Evolutionary conservation across 2,329 filamentous ascomycete genomes (phyloP), one percentile per base, ranked within the genome.

Genomic region (Zasmidium citrigriseum): DNA sequence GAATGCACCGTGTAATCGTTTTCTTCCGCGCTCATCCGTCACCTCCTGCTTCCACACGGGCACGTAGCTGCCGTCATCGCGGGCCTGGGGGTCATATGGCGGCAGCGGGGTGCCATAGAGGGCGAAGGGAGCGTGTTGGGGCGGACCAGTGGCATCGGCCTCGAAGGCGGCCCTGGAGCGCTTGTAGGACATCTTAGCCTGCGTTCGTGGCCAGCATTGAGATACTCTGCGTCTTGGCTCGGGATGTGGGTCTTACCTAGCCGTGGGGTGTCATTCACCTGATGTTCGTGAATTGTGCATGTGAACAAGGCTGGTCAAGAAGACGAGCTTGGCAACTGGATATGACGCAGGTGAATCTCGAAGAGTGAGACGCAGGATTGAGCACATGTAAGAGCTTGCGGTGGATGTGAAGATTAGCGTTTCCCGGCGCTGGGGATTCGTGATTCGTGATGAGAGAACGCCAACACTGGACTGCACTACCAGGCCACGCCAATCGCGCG

Each of bases 41-140:
- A 96, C 93, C 72, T 97, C 93, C 80, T 99, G 95, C 78, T 98
- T 96, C 92, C 95, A 98, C n/a, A 96, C 77, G 0, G 95, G 95
- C 16, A 96, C 85, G 72, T 93, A 98, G 44, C 90, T 91, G 61
- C 93, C 93, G 78, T 97, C 91, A 74, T 98, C 93, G 68, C 91
- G 88, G 38, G 85, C 82, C 20, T 91, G 85, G 50, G 88, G 82
- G 69, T 96, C 91, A 60, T 86, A 78, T 2, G 90, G 85, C 1
- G 92, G 92, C 16, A 99, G 82, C 9, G 93, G 88, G 2, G 91
- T 96, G 71, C 95, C 95, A 73, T 89, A 96, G 57, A 89, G 72
- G 56, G 89, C 89, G 74, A 86, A 96, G 0, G 90, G 88, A 14
- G 90, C 87, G 70, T 88, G 83, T 58, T 85, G 80, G 4, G 70